These are phyloP conservation scores for Linderniella brevidens DNA, from an alignment of 257 asterid species.

Conservation along the genomic window DNA sequence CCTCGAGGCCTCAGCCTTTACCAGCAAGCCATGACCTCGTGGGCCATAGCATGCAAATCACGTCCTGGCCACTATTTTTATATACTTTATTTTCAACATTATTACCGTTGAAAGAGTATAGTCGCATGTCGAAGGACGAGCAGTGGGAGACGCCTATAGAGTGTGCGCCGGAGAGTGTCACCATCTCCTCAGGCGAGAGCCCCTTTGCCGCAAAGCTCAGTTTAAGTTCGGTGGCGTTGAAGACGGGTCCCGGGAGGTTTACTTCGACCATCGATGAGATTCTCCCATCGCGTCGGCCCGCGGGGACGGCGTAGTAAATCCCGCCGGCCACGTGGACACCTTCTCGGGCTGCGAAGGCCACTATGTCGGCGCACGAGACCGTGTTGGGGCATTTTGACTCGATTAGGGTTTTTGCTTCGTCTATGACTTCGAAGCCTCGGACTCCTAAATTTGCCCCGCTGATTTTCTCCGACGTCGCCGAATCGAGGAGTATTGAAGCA, in stretches of 20 bases:
- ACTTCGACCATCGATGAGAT: slow-evolving; percentile 13
- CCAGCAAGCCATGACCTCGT: no score
- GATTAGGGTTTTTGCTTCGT: slow-evolving; percentile 7
- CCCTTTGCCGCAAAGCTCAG: slow-evolving; percentile 19
- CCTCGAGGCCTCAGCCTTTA: no score
- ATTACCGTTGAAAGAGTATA: slow-evolving; percentile 11
- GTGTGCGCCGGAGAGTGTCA: slow-evolving; percentile 31
- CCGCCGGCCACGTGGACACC: slow-evolving; percentile 16
- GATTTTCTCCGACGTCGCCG: slow-evolving; percentile 8
- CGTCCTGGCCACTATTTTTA: no score
- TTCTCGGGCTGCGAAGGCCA: slow-evolving; percentile 14
- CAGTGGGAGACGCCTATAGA: slow-evolving; percentile 24
- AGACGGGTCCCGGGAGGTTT: slow-evolving; percentile 19
- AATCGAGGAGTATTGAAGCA: slow-evolving; percentile 11
- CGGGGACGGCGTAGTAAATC: slow-evolving; percentile 13
- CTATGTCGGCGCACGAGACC: slow-evolving; percentile 16
- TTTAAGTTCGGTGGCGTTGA: slow-evolving; percentile 10
- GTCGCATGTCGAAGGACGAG: slow-evolving; percentile 12
- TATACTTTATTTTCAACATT: no score
- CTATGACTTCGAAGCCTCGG: slow-evolving; percentile 11
- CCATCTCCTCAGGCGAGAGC: slow-evolving; percentile 25
- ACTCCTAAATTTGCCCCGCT: slow-evolving; percentile 7
- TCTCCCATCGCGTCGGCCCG: slow-evolving; percentile 25
- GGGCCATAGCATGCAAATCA: no score
- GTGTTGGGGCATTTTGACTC: slow-evolving; percentile 9